Evolutionary conservation across 495 filamentous ascomycete species (phyloP).

Genomic region (Penicillium macrosclerotiorum): DNA sequence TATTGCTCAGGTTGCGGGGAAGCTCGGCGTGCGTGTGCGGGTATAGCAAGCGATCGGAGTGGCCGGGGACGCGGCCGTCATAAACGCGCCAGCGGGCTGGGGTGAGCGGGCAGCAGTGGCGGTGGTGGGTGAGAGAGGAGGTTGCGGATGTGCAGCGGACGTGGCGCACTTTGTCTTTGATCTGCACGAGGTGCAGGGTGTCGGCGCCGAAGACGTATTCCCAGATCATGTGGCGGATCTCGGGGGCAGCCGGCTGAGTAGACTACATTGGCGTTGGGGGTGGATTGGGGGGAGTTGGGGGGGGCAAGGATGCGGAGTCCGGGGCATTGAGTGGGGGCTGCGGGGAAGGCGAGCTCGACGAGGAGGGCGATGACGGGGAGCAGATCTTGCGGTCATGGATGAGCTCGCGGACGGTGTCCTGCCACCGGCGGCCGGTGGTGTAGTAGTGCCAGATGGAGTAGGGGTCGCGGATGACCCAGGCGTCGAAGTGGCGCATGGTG

Average conservation of each 20-base stretch:
- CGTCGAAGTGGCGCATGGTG: slow-evolving; percentile 47
- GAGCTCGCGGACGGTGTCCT: slow-evolving; percentile 39
- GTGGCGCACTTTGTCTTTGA: slow-evolving; percentile 43
- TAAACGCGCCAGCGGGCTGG: slow-evolving; percentile 38
- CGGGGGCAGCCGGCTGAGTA: slow-evolving; percentile 44
- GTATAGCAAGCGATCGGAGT: slow-evolving; percentile 34
- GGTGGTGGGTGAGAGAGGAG: slow-evolving; percentile 30
- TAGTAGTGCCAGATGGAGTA: slow-evolving; percentile 49
- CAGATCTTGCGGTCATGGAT: slow-evolving; percentile 44
- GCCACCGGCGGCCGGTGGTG: slow-evolving; percentile 39
- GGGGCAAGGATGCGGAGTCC: fast-evolving
- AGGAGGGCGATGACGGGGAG: slow-evolving; percentile 16
- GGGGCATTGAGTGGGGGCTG: slow-evolving; percentile 24
- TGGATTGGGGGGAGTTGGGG: slow-evolving; percentile 16
- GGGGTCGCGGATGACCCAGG: slow-evolving; percentile 46
- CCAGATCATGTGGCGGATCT: slow-evolving; percentile 58
- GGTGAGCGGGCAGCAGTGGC: slow-evolving; percentile 39
- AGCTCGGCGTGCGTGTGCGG: slow-evolving; percentile 37
- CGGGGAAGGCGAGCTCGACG: not conserved
- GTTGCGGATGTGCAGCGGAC: slow-evolving; percentile 29
- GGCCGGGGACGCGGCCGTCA: slow-evolving; percentile 15
- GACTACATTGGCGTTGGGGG: slow-evolving; percentile 19
- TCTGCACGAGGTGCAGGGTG: slow-evolving; percentile 39
- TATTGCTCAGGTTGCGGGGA: slow-evolving; percentile 25
- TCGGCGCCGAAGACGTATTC: slow-evolving; percentile 48